phyloP scores from a whole-genome alignment of 495 filamentous ascomycete species.

The Rostrohypoxylon terebratum region DNA sequence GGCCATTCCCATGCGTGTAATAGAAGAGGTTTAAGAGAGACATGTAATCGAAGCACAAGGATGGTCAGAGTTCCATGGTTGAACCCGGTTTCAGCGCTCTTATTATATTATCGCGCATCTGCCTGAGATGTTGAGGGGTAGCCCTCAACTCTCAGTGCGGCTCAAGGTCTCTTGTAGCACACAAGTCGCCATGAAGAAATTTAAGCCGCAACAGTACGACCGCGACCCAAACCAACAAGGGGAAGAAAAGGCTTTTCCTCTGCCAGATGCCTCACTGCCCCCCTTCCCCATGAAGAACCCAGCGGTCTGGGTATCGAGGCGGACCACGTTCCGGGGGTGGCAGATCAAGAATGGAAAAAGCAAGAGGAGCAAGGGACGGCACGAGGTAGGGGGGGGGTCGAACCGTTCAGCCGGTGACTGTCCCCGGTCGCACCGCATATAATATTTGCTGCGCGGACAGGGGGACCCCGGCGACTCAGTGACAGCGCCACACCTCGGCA shows the following conservation, averaged over 20 bases:
- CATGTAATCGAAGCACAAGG: not conserved
- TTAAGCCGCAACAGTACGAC: constrained; percentile 17
- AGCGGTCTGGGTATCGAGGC: constrained; percentile 22
- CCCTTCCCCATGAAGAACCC: constrained; percentile 20
- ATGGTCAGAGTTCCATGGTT: not conserved
- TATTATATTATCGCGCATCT: constrained; percentile 24
- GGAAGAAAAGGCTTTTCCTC: not conserved
- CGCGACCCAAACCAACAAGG: constrained; percentile 32
- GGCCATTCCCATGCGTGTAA: constrained; percentile 13
- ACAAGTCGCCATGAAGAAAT: not conserved
- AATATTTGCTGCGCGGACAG: constrained; percentile 15
- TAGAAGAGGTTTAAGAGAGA: not conserved
- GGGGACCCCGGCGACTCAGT: constrained; percentile 9
- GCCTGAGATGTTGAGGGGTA: constrained; percentile 15
- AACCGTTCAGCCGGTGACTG: constrained; percentile 27
- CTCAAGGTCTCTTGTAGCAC: not conserved
- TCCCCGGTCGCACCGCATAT: constrained; percentile 25
- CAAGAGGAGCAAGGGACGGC: constrained; percentile 20
- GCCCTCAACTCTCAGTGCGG: not conserved
- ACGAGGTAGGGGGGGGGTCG: constrained; percentile 15
- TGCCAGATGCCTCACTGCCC: constrained; percentile 7
- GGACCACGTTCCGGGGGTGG: constrained; percentile 18
- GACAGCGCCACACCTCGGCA: constrained; percentile 2
- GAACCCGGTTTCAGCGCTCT: not conserved
- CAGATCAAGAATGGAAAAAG: not conserved